phyloP scores from a whole-genome alignment of 345 rosid species.

The Euclidium syriacum region DNA sequence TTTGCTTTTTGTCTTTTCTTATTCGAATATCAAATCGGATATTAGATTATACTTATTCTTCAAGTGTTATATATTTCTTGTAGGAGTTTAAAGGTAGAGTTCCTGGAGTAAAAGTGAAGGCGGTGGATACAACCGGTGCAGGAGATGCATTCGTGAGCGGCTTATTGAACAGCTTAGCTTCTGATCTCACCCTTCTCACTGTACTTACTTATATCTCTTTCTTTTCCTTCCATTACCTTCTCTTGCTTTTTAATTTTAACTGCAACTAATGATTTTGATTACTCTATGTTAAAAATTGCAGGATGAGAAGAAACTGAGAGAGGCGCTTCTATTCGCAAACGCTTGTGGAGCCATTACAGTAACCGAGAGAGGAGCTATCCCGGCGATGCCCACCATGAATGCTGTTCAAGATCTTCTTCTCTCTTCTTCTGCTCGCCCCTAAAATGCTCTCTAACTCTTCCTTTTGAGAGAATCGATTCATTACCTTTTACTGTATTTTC shows the following conservation, averaged over 20 bases:
- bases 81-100: conserved; percentile 76
- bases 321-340: conserved; percentile 75
- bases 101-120: conserved; percentile 53
- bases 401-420: conserved; percentile 52
- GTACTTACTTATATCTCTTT: conserved; percentile 24
- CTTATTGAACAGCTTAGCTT: conserved; percentile 51
- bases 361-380: conserved; percentile 92
- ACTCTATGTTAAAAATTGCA: conserved; percentile 22
- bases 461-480: neutral
- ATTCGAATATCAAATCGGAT: neutral
- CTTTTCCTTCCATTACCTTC: neutral
- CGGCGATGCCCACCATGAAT: conserved; percentile 71
- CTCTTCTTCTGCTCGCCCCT: conserved; percentile 13
- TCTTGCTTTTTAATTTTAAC: neutral
- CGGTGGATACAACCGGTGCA: conserved; percentile 84
- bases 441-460: conserved; percentile 3
- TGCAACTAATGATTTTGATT: neutral
- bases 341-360: conserved; percentile 87
- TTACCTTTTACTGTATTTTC: neutral
- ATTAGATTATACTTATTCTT: neutral
- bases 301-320: conserved; percentile 76
- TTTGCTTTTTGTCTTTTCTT: neutral
- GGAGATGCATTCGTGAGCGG: conserved; percentile 87
- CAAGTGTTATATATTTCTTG: neutral
- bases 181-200: conserved; percentile 42